phyloP scores from a whole-genome alignment of 2,329 filamentous ascomycete genomes.

The Fusarium sterilihyphosum region DNA sequence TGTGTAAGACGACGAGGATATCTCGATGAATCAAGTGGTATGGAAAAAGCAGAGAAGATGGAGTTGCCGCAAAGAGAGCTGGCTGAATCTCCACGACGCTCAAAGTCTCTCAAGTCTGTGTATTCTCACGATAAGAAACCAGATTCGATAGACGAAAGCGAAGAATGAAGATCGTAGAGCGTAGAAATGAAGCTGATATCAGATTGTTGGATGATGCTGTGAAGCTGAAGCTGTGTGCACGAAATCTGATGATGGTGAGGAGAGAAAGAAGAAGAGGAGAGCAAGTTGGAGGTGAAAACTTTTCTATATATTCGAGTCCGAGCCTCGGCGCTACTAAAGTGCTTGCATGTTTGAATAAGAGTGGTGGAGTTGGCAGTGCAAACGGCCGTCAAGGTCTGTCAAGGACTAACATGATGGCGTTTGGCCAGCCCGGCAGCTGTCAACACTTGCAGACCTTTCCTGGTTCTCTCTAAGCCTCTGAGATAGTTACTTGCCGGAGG shows the following conservation, averaged over 20 bases:
- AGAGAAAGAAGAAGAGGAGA: not conserved
- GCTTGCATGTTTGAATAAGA: not conserved
- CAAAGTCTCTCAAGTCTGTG: not conserved
- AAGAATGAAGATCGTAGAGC: not conserved
- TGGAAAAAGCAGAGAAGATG: not conserved
- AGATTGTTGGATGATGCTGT: constrained; percentile 12
- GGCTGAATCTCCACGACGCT: not conserved
- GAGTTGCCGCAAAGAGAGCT: not conserved
- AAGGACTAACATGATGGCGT: not conserved
- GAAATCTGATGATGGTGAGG: constrained; percentile 16
- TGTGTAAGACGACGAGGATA: not conserved
- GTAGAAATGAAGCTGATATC: not conserved
- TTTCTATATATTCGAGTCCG: not conserved
- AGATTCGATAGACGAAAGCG: not conserved
- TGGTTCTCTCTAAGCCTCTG: not conserved
- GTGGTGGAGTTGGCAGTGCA: not conserved
- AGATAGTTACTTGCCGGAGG: not conserved
- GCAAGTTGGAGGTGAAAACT: not conserved
- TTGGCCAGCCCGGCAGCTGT: not conserved
- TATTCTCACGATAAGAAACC: not conserved
- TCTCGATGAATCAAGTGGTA: not conserved
- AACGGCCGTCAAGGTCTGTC: not conserved
- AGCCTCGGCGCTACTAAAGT: not conserved
- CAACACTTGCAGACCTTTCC: not conserved
- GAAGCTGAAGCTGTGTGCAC: not conserved